These are phyloP conservation scores for Cladorrhinum sp. DNA, from an alignment of 2,329 filamentous ascomycete genomes.

Conservation along the genomic window DNA sequence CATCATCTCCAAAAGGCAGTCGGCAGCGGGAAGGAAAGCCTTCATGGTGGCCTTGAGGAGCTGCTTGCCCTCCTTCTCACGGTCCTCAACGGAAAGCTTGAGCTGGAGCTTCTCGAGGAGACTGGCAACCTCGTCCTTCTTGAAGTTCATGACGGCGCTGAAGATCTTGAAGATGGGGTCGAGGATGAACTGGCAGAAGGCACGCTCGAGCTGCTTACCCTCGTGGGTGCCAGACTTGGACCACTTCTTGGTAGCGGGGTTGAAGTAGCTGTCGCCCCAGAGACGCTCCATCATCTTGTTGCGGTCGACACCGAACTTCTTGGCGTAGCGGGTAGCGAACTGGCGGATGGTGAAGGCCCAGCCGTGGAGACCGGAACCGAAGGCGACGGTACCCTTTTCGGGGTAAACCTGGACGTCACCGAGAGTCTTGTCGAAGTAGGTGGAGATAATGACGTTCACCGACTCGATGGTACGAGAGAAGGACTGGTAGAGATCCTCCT, in stretches of 20 bases:
- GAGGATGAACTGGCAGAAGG: slow-evolving; percentile 99
- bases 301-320: slow-evolving; percentile 99
- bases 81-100: slow-evolving; percentile 84
- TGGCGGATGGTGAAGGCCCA: slow-evolving; percentile 99
- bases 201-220: slow-evolving; percentile 90
- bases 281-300: slow-evolving; percentile 99
- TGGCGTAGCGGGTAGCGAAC: slow-evolving; percentile 92
- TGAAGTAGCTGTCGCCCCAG: slow-evolving; percentile 99
- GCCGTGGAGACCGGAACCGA: slow-evolving; percentile 99
- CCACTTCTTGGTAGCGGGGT: slow-evolving; percentile 99
- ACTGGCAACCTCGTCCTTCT: slow-evolving; percentile 82
- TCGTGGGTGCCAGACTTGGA: slow-evolving; percentile 81
- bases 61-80: slow-evolving; percentile 92
- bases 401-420: slow-evolving; percentile 99
- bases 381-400: slow-evolving; percentile 94
- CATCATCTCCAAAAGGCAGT: slow-evolving; percentile 99
- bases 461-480: slow-evolving; percentile 99
- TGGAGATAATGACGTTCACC: slow-evolving; percentile 99
- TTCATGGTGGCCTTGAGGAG: slow-evolving; percentile 98
- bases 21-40: slow-evolving; percentile 97
- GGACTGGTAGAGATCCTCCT: slow-evolving; percentile 99
- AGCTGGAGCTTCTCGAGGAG: slow-evolving; percentile 92
- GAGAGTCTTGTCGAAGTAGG: slow-evolving; percentile 94
- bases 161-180: slow-evolving; percentile 99
- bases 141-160: slow-evolving; percentile 94